A percentile compares a stretch with the other conserved stretches of the same genome.
Evolutionary conservation across 176 grass and related monocot genomes (phyloP).

Genomic region (Eleusine indica): DNA sequence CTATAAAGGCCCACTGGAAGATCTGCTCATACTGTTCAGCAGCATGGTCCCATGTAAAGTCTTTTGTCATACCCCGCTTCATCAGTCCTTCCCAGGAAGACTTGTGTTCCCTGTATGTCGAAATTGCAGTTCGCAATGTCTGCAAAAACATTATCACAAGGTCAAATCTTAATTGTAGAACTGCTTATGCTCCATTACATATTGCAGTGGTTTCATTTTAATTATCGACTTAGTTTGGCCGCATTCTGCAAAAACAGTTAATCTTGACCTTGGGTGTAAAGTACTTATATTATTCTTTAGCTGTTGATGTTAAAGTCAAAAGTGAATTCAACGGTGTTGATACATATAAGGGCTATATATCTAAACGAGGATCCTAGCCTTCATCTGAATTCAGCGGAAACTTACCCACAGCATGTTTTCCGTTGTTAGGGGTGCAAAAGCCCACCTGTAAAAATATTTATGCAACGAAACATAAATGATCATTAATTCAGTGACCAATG

Average conservation of each 20-base stretch:
- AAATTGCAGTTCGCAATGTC: conserved; percentile 62
- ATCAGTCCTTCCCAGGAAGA: conserved; percentile 93
- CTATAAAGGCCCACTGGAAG: conserved; percentile 82
- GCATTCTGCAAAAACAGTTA: conserved; percentile 12
- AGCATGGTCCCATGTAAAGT: conserved; percentile 84
- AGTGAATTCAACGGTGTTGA: background rate
- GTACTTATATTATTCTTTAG: background rate
- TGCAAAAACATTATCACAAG: conserved; percentile 38
- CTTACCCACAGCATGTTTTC: conserved; percentile 84
- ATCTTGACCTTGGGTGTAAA: too few relatives aligned
- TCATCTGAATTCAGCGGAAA: conserved; percentile 7
- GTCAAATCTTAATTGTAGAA: background rate
- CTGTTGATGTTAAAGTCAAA: conserved; percentile 4
- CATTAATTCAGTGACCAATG: conserved; percentile 14
- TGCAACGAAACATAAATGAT: conserved; percentile 12
- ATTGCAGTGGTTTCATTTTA: background rate
- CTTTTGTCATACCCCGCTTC: conserved; percentile 81
- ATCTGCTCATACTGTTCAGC: conserved; percentile 87
- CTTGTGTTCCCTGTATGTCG: conserved; percentile 73
- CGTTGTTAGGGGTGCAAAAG: conserved; percentile 84
- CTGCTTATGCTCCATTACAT: background rate
- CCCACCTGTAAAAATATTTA: conserved; percentile 69
- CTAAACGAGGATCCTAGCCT: conserved; percentile 19
- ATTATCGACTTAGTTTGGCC: background rate
- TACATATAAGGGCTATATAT: conserved; percentile 6